These are phyloP conservation scores for Sesbania bispinosa DNA, from an alignment of 306 rosid species.

Conservation along the genomic window DNA sequence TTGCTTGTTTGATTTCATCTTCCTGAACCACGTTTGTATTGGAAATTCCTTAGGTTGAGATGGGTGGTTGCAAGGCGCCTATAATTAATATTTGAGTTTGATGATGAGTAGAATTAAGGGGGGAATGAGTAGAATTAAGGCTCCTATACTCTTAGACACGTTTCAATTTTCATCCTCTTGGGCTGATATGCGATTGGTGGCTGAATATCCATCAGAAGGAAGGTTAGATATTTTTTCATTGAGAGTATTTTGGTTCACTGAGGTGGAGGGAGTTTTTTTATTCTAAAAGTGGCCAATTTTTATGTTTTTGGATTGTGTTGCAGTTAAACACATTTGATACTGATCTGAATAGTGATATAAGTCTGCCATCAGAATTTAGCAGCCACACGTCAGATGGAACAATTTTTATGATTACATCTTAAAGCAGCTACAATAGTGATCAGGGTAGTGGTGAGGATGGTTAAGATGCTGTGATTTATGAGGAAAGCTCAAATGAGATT, in stretches of 20 bases:
- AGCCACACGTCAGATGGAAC: slow-evolving; percentile 68
- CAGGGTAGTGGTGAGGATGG: slow-evolving; percentile 98
- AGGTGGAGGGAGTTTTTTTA: neutral
- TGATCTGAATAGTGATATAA: slow-evolving; percentile 63
- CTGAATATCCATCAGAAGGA: slow-evolving; percentile 93
- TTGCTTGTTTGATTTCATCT: slow-evolving; percentile 14
- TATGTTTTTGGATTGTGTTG: slow-evolving; percentile 33
- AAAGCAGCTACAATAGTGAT: slow-evolving; percentile 87
- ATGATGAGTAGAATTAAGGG: too few species aligned
- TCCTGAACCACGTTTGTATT: neutral
- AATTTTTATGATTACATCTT: slow-evolving; percentile 74
- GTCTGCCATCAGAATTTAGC: slow-evolving; percentile 72
- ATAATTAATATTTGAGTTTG: too few species aligned
- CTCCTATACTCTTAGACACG: too few species aligned
- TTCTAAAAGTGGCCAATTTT: slow-evolving; percentile 18
- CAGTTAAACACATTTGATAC: slow-evolving; percentile 77
- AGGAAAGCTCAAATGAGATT: slow-evolving; percentile 89
- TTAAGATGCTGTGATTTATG: slow-evolving; percentile 59
- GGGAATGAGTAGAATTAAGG: too few species aligned
- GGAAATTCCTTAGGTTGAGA: slow-evolving; percentile 56
- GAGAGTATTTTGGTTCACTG: neutral
- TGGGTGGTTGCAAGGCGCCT: slow-evolving; percentile 94
- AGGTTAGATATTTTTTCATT: slow-evolving; percentile 56
- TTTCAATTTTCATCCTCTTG: too few species aligned
- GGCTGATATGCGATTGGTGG: slow-evolving; percentile 70